These are phyloP conservation scores for Syzygium aromaticum DNA, from an alignment of 345 rosid species.

Conservation along the genomic window DNA sequence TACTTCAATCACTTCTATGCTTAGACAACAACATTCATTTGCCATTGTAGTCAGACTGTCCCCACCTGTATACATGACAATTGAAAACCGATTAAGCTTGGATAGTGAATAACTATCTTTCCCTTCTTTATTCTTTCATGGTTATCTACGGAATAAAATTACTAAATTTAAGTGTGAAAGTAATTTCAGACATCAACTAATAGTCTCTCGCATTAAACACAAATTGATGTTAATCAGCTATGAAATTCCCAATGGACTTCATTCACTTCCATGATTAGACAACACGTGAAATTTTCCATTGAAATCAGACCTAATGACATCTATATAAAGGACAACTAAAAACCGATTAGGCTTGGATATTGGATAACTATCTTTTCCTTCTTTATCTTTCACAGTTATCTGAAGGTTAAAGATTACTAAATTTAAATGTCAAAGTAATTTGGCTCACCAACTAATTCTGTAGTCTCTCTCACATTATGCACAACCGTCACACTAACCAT, in stretches of 20 bases:
- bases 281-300: not conserved
- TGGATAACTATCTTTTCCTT: not conserved
- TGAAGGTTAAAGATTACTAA: not conserved
- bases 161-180: not conserved
- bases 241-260: not conserved
- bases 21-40: not conserved
- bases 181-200: not conserved
- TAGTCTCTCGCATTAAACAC: not conserved
- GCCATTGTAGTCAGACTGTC: not conserved
- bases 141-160: not conserved
- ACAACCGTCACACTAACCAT: not conserved
- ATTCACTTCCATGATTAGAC: not conserved
- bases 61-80: not conserved
- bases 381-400: not conserved
- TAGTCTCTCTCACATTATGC: not conserved
- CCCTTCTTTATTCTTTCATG: not conserved
- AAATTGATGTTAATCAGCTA: not conserved
- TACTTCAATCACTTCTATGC: not conserved
- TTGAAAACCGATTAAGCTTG: not conserved
- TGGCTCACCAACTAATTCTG: not conserved
- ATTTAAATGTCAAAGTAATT: not conserved
- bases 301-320: not conserved
- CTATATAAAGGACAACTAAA: not conserved
- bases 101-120: not conserved
- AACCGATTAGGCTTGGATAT: not conserved